Evolutionary conservation across 192 early-diverging fungal genomes (phyloP).

Genomic region (Mortierella alpina): DNA sequence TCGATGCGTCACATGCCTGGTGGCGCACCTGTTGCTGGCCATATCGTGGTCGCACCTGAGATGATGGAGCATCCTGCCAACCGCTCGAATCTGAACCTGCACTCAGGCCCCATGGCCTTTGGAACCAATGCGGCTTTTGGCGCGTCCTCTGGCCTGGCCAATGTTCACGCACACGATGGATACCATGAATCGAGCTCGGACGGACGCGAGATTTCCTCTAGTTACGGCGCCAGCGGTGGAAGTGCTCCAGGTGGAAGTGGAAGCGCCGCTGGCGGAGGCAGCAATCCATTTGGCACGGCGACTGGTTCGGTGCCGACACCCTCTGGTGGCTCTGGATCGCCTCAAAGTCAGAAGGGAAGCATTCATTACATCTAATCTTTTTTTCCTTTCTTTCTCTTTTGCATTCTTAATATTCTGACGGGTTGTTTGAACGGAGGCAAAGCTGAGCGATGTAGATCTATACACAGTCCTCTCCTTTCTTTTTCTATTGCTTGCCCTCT

Average conservation of each 20-base stretch:
- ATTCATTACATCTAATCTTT: slow-evolving; percentile 47
- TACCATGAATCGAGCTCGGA: slow-evolving; percentile 49
- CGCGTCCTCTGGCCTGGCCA: slow-evolving; percentile 30
- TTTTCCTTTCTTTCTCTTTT: not conserved
- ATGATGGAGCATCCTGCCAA: slow-evolving; percentile 55
- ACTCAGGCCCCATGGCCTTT: slow-evolving; percentile 50
- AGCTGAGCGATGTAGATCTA: not conserved
- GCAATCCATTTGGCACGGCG: slow-evolving; percentile 31
- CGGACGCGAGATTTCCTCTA: slow-evolving; percentile 37
- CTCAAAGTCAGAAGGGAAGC: slow-evolving; percentile 53
- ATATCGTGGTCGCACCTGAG: slow-evolving; percentile 51
- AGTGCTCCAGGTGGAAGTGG: slow-evolving; percentile 26
- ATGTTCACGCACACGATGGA: slow-evolving; percentile 41
- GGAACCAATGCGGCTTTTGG: slow-evolving; percentile 47
- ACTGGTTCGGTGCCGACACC: slow-evolving; percentile 15
- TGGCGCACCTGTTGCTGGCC: slow-evolving; percentile 46
- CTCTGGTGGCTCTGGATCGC: slow-evolving; percentile 47
- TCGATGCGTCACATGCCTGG: slow-evolving; percentile 38
- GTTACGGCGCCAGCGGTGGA: slow-evolving; percentile 46
- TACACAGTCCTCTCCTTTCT: not conserved
- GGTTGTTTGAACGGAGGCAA: not conserved
- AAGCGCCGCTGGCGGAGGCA: slow-evolving; percentile 13
- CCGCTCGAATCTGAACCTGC: slow-evolving; percentile 45
- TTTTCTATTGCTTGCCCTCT: not conserved
- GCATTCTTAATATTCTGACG: not conserved